phyloP scores from a whole-genome alignment of 2,329 filamentous ascomycete genomes.

The Teratosphaeria epicoccoides region DNA sequence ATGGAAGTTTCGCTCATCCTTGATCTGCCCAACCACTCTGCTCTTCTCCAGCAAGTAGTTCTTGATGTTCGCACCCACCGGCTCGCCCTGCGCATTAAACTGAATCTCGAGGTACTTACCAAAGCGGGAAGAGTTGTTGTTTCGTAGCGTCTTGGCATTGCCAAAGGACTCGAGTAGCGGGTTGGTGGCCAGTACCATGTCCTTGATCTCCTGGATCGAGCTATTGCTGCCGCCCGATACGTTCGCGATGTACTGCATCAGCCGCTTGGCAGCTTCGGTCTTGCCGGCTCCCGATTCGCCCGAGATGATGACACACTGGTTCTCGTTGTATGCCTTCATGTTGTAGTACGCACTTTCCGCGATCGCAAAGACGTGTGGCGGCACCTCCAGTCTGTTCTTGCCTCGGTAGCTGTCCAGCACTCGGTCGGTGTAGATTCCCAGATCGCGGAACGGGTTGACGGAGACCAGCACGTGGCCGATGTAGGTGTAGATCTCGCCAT shows the following conservation, averaged over 20 bases:
- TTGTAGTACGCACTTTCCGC: constrained; percentile 97
- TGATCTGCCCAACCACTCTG: constrained; percentile 87
- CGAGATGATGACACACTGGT: constrained; percentile 98
- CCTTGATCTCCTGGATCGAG: constrained; percentile 92
- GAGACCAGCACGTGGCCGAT: constrained; percentile 99
- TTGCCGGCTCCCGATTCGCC: constrained; percentile 97
- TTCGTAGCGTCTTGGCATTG: constrained; percentile 93
- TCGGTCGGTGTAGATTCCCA: constrained; percentile 91
- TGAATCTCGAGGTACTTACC: constrained; percentile 97
- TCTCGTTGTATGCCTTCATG: constrained; percentile 99
- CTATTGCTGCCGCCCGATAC: constrained; percentile 77
- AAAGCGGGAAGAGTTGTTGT: constrained; percentile 98
- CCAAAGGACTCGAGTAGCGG: constrained; percentile 94
- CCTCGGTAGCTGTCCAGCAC: constrained; percentile 90
- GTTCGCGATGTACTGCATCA: constrained; percentile 99
- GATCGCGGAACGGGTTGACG: constrained; percentile 92
- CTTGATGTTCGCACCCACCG: constrained; percentile 91
- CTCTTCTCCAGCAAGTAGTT: constrained; percentile 96
- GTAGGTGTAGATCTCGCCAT: constrained; percentile 97
- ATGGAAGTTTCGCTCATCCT: constrained; percentile 94
- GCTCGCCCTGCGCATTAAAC: constrained; percentile 85
- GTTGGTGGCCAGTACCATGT: constrained; percentile 98
- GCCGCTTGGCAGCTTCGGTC: constrained; percentile 93
- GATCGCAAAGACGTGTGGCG: constrained; percentile 90
- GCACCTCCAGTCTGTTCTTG: constrained; percentile 83